A percentile compares a stretch with the other conserved stretches of the same genome.
These are phyloP conservation scores for Dioscorea dumetorum DNA, from an alignment of 106 monocot genomes.

Conservation along the genomic window DNA sequence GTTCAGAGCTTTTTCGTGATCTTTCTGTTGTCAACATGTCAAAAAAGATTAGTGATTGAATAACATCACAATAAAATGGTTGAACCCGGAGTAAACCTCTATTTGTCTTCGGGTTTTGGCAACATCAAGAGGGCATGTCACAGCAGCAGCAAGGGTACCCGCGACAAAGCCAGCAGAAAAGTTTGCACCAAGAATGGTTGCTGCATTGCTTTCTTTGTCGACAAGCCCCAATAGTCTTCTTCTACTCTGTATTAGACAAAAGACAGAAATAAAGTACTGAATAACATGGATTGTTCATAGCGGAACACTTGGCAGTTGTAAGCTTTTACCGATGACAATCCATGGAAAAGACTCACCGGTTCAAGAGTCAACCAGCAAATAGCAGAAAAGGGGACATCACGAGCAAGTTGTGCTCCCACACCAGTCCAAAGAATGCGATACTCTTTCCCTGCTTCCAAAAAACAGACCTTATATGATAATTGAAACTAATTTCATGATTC, in stretches of 20 bases:
- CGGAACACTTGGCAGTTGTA: too few species aligned
- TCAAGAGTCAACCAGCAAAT: constrained; percentile 96
- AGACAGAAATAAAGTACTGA: not conserved
- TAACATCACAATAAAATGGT: too few species aligned
- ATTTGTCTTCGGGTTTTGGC: constrained; percentile 94
- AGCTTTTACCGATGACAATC: too few species aligned
- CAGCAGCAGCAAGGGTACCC: constrained; percentile 83
- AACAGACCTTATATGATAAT: too few species aligned
- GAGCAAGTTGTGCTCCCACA: constrained; percentile 91
- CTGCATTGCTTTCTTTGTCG: constrained; percentile 60
- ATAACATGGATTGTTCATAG: not conserved
- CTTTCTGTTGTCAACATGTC: constrained; percentile 36
- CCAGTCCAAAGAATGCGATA: constrained; percentile 86
- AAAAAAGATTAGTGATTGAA: too few species aligned
- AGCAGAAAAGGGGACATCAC: constrained; percentile 92
- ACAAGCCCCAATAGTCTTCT: constrained; percentile 53
- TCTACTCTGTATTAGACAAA: constrained; percentile 38
- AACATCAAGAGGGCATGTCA: constrained; percentile 93
- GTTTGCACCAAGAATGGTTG: constrained; percentile 63
- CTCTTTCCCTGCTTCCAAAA: constrained; percentile 37
- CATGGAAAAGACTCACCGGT: constrained; percentile 35
- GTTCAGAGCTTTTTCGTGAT: constrained; percentile 41
- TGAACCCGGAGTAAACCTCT: constrained; percentile 34
- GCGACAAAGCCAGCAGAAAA: constrained; percentile 87
- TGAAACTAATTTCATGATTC: too few species aligned